phyloP scores from a whole-genome alignment of 805 yeast species.

The Clavispora vitiphila region DNA sequence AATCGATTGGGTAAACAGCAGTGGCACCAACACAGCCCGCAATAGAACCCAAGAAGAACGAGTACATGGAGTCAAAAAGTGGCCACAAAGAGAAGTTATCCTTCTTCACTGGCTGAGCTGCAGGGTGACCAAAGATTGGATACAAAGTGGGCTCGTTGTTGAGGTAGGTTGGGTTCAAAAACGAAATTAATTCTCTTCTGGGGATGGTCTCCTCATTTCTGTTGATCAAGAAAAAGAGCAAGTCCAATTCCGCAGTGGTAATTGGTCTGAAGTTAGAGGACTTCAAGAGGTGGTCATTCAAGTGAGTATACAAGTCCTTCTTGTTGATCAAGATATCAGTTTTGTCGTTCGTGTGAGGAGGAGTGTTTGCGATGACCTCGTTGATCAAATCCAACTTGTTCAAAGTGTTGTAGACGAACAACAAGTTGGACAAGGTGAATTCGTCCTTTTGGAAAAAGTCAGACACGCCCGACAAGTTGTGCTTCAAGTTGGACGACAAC shows the following conservation, averaged over 20 bases:
- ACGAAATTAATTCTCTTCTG: constrained; percentile 37
- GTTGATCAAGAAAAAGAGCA: constrained; percentile 37
- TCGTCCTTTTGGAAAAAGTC: constrained; percentile 29
- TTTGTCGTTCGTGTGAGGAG: constrained; percentile 38
- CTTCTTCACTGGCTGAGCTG: constrained; percentile 30
- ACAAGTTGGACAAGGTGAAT: constrained; percentile 34
- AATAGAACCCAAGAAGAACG: constrained; percentile 83
- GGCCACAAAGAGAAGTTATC: constrained; percentile 45
- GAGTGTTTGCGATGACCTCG: constrained; percentile 43
- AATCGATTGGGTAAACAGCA: constrained; percentile 92
- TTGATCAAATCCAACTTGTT: constrained; percentile 40
- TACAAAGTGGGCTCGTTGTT: constrained; percentile 32
- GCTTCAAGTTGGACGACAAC: constrained; percentile 33
- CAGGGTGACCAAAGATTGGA: constrained; percentile 39
- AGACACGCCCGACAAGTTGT: constrained; percentile 28
- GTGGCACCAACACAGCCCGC: constrained; percentile 99
- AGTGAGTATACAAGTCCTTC: constrained; percentile 35
- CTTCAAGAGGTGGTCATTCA: constrained; percentile 40
- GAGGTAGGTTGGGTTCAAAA: constrained; percentile 54
- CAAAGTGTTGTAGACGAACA: constrained; percentile 37
- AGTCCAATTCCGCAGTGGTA: constrained; percentile 34
- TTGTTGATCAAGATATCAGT: constrained; percentile 39
- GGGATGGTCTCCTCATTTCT: constrained; percentile 34
- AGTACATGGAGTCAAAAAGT: constrained; percentile 69
- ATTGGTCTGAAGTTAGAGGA: constrained; percentile 41